A percentile compares a stretch with the other conserved stretches of the same genome.
Conservation (phyloP, 495 filamentous ascomycete species). For the Diplogelasinospora grovesii region DNA sequence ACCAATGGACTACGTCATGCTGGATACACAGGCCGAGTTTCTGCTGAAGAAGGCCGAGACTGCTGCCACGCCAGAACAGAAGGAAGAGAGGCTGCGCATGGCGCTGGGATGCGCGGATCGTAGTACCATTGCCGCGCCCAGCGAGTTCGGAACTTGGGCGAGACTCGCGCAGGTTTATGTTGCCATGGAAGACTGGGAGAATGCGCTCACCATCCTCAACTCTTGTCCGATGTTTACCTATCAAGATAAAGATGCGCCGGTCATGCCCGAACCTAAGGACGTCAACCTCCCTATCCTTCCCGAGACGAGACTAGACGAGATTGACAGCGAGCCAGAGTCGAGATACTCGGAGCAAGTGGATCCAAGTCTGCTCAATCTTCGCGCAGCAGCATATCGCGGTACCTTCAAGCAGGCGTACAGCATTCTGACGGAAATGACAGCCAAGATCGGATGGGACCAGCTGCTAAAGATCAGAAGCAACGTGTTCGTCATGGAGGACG, state of each 20-base stretch:
- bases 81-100: conserved; percentile 59
- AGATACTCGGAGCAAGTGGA: conserved; percentile 79
- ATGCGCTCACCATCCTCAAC: conserved; percentile 90
- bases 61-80: conserved; percentile 40
- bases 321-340: conserved; percentile 79
- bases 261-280: conserved; percentile 84
- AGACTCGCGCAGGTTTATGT: conserved; percentile 89
- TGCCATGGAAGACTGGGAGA: conserved; percentile 86
- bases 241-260: conserved; percentile 91
- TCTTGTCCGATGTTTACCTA: conserved; percentile 99
- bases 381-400: conserved; percentile 81
- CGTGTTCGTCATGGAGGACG: conserved; percentile 99
- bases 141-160: conserved; percentile 96
- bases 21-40: conserved; percentile 92
- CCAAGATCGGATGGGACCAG: conserved; percentile 96
- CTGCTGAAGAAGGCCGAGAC: conserved; percentile 70
- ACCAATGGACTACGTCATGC: conserved; percentile 91
- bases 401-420: conserved; percentile 94
- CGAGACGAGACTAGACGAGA: conserved; percentile 91
- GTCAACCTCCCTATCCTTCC: conserved; percentile 79
- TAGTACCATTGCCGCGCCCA: conserved; percentile 87
- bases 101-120: conserved; percentile 90
- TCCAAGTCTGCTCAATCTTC: conserved; percentile 75
- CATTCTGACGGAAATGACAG: conserved; percentile 87
- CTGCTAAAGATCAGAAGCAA: conserved; percentile 87